phyloP scores from a whole-genome alignment of 1,284 basidiomycete genomes.

The Psilocybe mexicana region DNA sequence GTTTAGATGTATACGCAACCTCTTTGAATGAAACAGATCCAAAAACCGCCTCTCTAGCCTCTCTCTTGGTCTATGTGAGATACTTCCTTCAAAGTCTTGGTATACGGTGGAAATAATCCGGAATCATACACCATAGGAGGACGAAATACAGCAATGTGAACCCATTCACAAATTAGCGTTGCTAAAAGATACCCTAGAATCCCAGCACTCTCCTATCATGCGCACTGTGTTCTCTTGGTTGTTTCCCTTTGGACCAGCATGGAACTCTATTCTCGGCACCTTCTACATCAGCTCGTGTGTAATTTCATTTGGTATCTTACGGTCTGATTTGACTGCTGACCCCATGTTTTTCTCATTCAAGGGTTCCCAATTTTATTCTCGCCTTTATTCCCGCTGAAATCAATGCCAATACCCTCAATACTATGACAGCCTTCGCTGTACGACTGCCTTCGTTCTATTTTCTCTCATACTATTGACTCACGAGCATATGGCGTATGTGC shows the following conservation, averaged over 20 bases:
- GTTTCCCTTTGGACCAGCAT: conserved; percentile 86
- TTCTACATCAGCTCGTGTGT: conserved; percentile 93
- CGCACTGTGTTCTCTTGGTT: conserved; percentile 75
- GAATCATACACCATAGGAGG: conserved; percentile 36
- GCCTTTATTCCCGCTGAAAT: conserved; percentile 88
- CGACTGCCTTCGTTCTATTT: conserved; percentile 27
- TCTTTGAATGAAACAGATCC: conserved; percentile 9
- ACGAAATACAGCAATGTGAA: conserved; percentile 50
- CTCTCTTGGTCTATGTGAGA: conserved; percentile 28
- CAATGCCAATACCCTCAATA: conserved; percentile 80
- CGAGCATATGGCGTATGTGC: conserved; percentile 4
- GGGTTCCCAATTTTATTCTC: conserved; percentile 89
- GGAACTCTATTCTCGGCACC: conserved; percentile 85
- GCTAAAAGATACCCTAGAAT: conserved; percentile 62
- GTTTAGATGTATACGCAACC: conserved; percentile 24
- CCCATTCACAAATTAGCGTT: conserved; percentile 57
- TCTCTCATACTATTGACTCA: not conserved
- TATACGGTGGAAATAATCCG: conserved; percentile 2
- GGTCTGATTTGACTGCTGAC: conserved; percentile 2
- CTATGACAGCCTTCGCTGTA: conserved; percentile 87
- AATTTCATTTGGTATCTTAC: conserved; percentile 12
- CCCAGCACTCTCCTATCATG: conserved; percentile 68
- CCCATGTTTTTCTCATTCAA: conserved; percentile 29
- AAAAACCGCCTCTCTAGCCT: conserved; percentile 10
- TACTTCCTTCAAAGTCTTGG: conserved; percentile 5